These are phyloP conservation scores for Saksenaea vasiformis DNA, from an alignment of 371 early-diverging fungal genomes.

Conservation along the genomic window DNA sequence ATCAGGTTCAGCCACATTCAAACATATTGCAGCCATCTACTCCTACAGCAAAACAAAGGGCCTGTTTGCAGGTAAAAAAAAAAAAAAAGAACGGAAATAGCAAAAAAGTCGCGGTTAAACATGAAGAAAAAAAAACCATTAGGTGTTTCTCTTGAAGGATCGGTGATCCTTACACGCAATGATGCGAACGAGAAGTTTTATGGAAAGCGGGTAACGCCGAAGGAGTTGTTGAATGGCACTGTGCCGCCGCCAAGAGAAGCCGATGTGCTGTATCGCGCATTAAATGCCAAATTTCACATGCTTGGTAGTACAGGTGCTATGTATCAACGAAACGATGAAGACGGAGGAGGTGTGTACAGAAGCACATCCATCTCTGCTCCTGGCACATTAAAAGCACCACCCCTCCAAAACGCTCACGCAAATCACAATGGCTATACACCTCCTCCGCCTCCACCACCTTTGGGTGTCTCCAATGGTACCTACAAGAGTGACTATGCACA, in stretches of 20 bases:
- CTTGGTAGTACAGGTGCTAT: constrained; percentile 23
- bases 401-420: neutral
- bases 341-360: constrained; percentile 6
- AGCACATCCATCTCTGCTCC: constrained; percentile 21
- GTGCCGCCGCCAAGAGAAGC: constrained; percentile 82
- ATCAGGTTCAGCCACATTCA: constrained; percentile 73
- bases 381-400: constrained; percentile 28
- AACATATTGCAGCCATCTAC: constrained; percentile 86
- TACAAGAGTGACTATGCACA: neutral
- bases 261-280: constrained; percentile 78
- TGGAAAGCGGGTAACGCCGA: constrained; percentile 75
- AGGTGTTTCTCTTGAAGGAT: constrained; percentile 92
- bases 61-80: constrained; percentile 74
- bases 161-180: constrained; percentile 87
- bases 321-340: constrained; percentile 22
- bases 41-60: constrained; percentile 91
- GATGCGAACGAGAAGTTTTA: constrained; percentile 92
- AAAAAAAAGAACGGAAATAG: neutral
- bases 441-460: constrained; percentile 46
- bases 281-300: constrained; percentile 44
- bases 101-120: too few relatives aligned
- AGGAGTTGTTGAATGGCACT: constrained; percentile 78
- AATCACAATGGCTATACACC: constrained; percentile 18
- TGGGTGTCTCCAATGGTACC: constrained; percentile 12
- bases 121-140: too few relatives aligned